Conservation (phyloP, 139 green algal species). For the Closterium sp. region DNA sequence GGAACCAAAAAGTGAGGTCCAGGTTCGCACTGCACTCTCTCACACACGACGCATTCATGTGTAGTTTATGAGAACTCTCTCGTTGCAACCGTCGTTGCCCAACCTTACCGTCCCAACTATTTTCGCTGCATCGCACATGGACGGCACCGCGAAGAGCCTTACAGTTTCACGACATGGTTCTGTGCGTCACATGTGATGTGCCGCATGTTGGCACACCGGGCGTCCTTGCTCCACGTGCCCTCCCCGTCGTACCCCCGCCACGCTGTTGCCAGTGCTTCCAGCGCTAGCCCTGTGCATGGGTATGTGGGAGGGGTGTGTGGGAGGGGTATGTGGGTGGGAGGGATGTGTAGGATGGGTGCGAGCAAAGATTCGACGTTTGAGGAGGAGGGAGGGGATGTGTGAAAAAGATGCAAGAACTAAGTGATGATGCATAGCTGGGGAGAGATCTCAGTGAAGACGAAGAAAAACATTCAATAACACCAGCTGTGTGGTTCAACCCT, state of each 20-base stretch:
- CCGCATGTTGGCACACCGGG: background rate
- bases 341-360: no score
- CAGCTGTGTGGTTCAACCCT: no score
- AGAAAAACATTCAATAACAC: no score
- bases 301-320: no score
- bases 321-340: no score
- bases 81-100: background rate
- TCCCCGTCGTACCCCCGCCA: background rate
- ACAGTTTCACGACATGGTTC: background rate
- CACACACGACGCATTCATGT: background rate
- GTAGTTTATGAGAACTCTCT: background rate
- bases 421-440: no score
- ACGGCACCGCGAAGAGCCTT: background rate
- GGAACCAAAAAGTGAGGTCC: background rate
- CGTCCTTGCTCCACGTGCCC: background rate
- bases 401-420: no score
- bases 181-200: background rate
- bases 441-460: no score
- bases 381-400: no score
- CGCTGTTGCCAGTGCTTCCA: background rate
- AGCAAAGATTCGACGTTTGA: no score
- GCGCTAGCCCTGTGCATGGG: background rate
- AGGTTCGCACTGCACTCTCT: background rate
- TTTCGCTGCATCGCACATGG: background rate
- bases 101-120: background rate